These are phyloP conservation scores for Acorus calamus DNA, from an alignment of 106 monocot species.

Conservation along the genomic window DNA sequence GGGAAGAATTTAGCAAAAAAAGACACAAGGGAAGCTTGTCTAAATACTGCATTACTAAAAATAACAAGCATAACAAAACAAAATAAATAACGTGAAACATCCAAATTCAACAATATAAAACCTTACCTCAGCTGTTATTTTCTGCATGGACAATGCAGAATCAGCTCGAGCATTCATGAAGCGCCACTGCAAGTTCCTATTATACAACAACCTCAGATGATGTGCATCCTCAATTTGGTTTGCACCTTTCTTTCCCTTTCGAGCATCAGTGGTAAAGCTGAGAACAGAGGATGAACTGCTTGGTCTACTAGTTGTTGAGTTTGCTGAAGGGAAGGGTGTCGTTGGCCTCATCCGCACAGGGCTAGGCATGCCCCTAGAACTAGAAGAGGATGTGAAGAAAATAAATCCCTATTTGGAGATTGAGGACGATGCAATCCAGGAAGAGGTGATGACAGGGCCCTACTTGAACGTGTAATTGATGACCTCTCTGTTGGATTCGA, in stretches of 20 bases:
- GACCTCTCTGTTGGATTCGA: slow-evolving; percentile 10
- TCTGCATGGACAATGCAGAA: slow-evolving; percentile 35
- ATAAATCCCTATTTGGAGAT: slow-evolving; percentile 37
- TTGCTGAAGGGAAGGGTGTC: slow-evolving; percentile 23
- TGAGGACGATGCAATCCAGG: slow-evolving; percentile 25
- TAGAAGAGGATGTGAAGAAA: not conserved
- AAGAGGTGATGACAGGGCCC: slow-evolving; percentile 25
- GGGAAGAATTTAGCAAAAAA: too few relatives aligned
- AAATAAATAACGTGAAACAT: too few relatives aligned
- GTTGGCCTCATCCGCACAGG: slow-evolving; percentile 35
- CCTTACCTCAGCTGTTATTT: slow-evolving; percentile 55
- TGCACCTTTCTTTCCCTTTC: slow-evolving; percentile 48
- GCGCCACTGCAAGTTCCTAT: slow-evolving; percentile 67
- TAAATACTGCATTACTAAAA: too few relatives aligned
- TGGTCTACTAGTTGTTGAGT: slow-evolving; percentile 9
- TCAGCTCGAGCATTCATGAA: slow-evolving; percentile 64
- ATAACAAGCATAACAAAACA: too few relatives aligned
- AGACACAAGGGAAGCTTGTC: too few relatives aligned
- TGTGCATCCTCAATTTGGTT: slow-evolving; percentile 57
- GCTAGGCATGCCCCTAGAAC: slow-evolving; percentile 12
- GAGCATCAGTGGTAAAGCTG: slow-evolving; percentile 30
- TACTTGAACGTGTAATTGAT: slow-evolving; percentile 18
- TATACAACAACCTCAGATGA: slow-evolving; percentile 58
- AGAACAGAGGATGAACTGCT: slow-evolving; percentile 29
- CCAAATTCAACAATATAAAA: not conserved